Conservation (phyloP, 306 rosid species). For the Alnus glutinosa region DNA sequence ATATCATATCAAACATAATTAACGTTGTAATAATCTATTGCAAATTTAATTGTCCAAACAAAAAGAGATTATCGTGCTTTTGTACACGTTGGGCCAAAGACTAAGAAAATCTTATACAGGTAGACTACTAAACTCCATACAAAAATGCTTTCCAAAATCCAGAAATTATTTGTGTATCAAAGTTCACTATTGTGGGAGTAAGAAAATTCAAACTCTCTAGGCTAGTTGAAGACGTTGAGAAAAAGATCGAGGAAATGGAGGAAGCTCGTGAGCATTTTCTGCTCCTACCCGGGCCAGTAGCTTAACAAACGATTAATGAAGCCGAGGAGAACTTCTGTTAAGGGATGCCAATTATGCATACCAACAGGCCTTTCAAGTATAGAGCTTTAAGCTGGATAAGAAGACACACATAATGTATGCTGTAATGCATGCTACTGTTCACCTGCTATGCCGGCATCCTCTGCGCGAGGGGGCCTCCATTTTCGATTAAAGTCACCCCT, state of each 20-base stretch:
- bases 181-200: not conserved
- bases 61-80: too few species aligned
- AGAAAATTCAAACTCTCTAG: too few species aligned
- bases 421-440: constrained; percentile 36
- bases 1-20: too few species aligned
- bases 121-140: too few species aligned
- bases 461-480: constrained; percentile 72
- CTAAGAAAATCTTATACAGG: too few species aligned
- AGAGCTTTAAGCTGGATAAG: not conserved
- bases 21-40: too few species aligned
- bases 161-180: too few species aligned
- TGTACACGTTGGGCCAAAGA: too few species aligned
- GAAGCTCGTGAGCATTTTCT: not conserved
- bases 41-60: too few species aligned
- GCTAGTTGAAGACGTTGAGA: not conserved
- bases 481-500: constrained; percentile 52
- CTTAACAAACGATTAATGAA: not conserved
- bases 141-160: too few species aligned
- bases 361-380: not conserved
- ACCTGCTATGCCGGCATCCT: constrained; percentile 43
- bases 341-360: not conserved
- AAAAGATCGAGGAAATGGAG: not conserved
- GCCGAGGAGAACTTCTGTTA: not conserved
- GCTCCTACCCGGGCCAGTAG: not conserved
- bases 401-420: not conserved